Evolutionary conservation across 116 monocot genomes (phyloP), one percentile per base, ranked within the genome.

Genomic region (Trichopus zeylanicus): DNA sequence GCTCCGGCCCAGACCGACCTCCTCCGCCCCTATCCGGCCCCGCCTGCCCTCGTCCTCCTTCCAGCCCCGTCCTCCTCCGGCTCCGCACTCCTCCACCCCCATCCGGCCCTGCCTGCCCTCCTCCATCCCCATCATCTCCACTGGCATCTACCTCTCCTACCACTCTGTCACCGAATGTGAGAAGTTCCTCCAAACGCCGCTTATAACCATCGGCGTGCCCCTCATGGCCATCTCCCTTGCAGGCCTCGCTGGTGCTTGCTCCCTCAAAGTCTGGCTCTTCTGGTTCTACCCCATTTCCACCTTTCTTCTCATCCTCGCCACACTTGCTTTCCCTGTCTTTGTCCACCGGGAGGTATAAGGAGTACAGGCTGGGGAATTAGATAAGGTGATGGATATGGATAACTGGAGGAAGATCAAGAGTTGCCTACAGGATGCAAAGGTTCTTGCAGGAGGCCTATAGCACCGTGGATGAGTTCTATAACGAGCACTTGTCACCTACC

Each of bases 201-300:
- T 92, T 28, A 72, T 87, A 20, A 65, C 73, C 42, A 53, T 92
- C 48, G 92, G 92, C 23, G 84, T 88, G 72, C 57, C 85, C 30
- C 38, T 92, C 53, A 81, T 92, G 63, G 64, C 84, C 31, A 69
- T 84, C 51, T 92, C 92, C 39, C 84, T 92, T 0, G 70, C 76
- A 10, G 92, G 92, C 12, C 82, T 92, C 56, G 52, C 88, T 11
- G 92, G 92, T 16, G 79, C 84, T 2, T 92, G 84, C 71, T 92
- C 81, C 65, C 74, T 79, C 66, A 70, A 88, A 7, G 71, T 63
- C 0, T 84, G 70, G 62, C 88, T 78, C 10, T 74, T 92, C 32
- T 92, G 92, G 88, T 67, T 88, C 53, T 92, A 92, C 81, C 88
- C 88, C 57, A 29, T 77, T 28, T 62, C 69, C 72, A 81, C 84